phyloP scores from a whole-genome alignment of 768 basidiomycete genomes.

The Lactarius tabidus region DNA sequence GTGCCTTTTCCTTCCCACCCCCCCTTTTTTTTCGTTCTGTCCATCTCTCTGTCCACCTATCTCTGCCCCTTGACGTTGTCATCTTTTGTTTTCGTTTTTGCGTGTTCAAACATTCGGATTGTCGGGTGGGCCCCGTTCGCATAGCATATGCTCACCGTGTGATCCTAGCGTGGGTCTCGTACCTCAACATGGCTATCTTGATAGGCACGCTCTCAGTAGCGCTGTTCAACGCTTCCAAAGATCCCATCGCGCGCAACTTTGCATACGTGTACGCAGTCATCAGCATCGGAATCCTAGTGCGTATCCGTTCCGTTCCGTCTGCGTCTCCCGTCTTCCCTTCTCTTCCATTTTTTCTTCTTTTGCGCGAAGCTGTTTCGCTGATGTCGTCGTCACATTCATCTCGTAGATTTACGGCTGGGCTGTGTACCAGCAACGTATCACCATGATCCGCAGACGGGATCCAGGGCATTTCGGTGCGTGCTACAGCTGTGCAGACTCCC shows the following conservation, averaged over 20 bases:
- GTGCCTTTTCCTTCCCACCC: constrained; percentile 32
- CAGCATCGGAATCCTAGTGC: constrained; percentile 64
- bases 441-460: constrained; percentile 85
- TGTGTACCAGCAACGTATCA: constrained; percentile 83
- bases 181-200: constrained; percentile 82
- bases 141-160: neutral
- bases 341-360: neutral
- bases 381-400: neutral
- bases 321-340: neutral
- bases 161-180: constrained; percentile 80
- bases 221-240: constrained; percentile 81
- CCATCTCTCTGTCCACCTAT: neutral
- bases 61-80: neutral
- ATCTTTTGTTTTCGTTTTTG: neutral
- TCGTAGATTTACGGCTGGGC: constrained; percentile 76
- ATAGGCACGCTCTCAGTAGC: constrained; percentile 83
- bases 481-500: neutral
- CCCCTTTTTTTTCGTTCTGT: neutral
- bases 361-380: neutral
- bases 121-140: neutral
- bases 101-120: neutral
- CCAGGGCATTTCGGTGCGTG: constrained; percentile 80
- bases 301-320: constrained; percentile 18
- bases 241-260: constrained; percentile 62
- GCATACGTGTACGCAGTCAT: constrained; percentile 81